Percentiles rank a stretch among this genome's conserved stretches.
phyloP scores from a whole-genome alignment of 2,329 filamentous ascomycete genomes.

The Cercospora nicotianae region DNA sequence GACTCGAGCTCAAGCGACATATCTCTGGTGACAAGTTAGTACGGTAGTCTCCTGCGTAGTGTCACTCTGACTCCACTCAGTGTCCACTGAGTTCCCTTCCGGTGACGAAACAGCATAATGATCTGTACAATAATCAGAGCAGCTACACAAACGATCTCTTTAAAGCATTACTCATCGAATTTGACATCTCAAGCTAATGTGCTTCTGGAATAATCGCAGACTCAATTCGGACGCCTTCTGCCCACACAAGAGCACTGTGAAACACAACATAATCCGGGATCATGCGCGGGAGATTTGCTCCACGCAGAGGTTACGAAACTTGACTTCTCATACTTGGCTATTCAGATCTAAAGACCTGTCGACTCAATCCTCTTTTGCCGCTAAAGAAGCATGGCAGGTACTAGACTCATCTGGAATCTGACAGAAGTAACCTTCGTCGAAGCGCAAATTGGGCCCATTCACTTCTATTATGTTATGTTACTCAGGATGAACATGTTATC shows the following conservation, averaged over 20 bases:
- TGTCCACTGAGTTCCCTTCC: neutral
- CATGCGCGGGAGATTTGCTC: neutral
- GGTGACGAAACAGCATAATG: too few species aligned
- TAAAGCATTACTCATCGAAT: neutral
- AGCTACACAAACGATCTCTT: neutral
- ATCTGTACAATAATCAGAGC: neutral
- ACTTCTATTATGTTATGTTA: neutral
- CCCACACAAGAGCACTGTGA: neutral
- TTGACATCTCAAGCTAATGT: neutral
- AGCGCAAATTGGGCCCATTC: too few species aligned
- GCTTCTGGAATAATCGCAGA: neutral
- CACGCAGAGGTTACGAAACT: neutral
- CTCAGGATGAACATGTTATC: neutral
- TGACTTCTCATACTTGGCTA: neutral
- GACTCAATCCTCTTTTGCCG: neutral
- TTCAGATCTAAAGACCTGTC: neutral
- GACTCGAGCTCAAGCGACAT: neutral
- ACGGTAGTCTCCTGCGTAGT: neutral
- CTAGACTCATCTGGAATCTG: neutral
- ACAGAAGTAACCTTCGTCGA: too few species aligned
- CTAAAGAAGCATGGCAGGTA: neutral
- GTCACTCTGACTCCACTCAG: neutral
- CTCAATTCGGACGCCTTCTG: neutral
- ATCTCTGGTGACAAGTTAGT: neutral
- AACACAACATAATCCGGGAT: neutral